Base-by-base conservation (phyloP, 805 yeast species). In the Saturnispora hagleri region DNA sequence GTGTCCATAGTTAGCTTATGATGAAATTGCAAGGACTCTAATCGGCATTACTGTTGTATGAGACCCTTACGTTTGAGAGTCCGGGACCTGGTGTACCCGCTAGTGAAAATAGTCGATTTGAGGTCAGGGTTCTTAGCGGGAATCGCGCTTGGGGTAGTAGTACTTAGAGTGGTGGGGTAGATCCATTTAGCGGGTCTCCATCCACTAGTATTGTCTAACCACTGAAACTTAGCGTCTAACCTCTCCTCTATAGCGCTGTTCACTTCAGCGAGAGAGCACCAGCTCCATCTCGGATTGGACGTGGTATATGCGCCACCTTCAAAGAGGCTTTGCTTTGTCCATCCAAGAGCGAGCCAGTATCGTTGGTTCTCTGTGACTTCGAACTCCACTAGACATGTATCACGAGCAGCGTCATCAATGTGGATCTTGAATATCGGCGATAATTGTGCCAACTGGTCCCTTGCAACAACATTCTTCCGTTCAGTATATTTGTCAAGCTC, bases 321-420 rank as follows among this genome's bases (percentile, higher is more conserved):
- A 2, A 85, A 84, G 4, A 79, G 58, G 36, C 79, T 60, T 17
- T 68, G 65, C 47, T 71, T 69, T 38, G 75, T 64, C 85, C 85
- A 81, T 6, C 85, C 86, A 17, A 80, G 53, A 0, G 82, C 84
- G 3, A 80, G 35, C 84, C 85, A 80, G 46, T 84, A 66, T 57
- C 87, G 68, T 60, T 81, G 81, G 57, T 81, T 76, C 57, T 81
- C 82, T 38, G 75, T 60, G 1, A 81, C 65, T 47, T 73, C 75
- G 54, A 81, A 80, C 50, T 73, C 68, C 1, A 81, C 70, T 3
- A 73, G 67, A 56, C 77, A 79, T 22, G 74, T 74, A 33, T 73
- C 60, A 1, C 49, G 44, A 31, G 54, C 53, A 5, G 50, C 28
- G 24, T 34, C 48, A 9, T 26, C 50, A 22, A 44, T 54, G 4